Conservation (phyloP, 2,329 filamentous ascomycete genomes). For the Penicillium sp. region DNA sequence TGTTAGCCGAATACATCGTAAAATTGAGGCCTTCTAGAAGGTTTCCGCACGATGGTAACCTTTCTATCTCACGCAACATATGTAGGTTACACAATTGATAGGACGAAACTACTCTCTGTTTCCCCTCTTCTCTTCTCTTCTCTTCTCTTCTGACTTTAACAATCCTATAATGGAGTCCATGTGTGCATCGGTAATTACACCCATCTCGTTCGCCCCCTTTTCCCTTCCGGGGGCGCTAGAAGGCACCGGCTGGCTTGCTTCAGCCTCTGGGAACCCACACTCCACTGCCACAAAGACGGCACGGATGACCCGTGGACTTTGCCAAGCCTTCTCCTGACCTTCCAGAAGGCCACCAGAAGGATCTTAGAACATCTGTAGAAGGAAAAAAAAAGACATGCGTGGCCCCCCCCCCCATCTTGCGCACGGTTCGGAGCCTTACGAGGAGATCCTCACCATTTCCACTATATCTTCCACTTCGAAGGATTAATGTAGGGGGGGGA, state of each 20-base stretch:
- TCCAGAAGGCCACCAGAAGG: conserved; percentile 26
- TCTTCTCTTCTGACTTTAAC: neutral
- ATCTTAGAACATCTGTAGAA: conserved; percentile 16
- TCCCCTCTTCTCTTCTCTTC: neutral
- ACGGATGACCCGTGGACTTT: conserved; percentile 2
- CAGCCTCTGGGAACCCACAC: conserved; percentile 18
- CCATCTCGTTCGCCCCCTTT: conserved; percentile 16
- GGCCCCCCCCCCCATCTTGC: conserved; percentile 13
- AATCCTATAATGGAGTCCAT: conserved; percentile 2
- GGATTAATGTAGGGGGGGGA: neutral
- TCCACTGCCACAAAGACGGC: conserved; percentile 19
- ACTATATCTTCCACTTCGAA: neutral
- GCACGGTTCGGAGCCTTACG: conserved; percentile 19
- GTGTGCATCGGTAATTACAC: conserved; percentile 22
- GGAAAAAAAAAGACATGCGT: conserved; percentile 7
- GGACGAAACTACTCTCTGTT: neutral
- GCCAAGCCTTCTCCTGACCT: conserved; percentile 28
- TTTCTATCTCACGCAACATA: neutral
- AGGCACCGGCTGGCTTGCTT: conserved; percentile 16
- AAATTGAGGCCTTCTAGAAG: conserved; percentile 34
- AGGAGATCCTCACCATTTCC: conserved; percentile 7
- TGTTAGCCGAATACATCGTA: conserved; percentile 27
- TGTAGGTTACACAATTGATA: neutral
- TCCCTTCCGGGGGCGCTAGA: conserved; percentile 16
- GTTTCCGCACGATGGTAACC: conserved; percentile 18